Percentiles rank a stretch among this genome's conserved stretches.
phyloP scores from a whole-genome alignment of 78 protist genomes.

The Chrysochromulina parva region DNA sequence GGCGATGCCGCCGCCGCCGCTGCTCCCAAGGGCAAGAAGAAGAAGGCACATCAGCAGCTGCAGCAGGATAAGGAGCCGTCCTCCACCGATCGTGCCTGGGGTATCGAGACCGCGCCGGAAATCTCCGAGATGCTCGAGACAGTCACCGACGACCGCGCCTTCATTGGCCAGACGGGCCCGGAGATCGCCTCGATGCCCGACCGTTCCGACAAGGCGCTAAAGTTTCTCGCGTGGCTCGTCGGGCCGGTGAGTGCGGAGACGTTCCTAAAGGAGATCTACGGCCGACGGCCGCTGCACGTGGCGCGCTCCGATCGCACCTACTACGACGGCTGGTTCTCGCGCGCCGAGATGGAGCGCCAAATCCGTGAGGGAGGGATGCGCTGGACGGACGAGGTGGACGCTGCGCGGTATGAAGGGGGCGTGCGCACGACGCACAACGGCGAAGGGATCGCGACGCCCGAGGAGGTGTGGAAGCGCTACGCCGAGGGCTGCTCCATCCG shows the following conservation, averaged over 20 bases:
- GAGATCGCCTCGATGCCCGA: no score
- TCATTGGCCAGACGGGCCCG: no score
- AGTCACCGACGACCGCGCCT: no score
- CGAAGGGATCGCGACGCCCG: background rate
- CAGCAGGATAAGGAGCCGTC: no score
- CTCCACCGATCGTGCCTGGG: no score
- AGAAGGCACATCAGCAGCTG: no score
- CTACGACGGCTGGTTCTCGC: background rate
- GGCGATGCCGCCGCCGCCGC: no score
- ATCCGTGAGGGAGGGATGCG: background rate
- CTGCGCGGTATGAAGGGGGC: background rate
- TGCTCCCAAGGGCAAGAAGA: no score
- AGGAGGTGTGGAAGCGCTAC: background rate
- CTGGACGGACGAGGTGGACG: background rate
- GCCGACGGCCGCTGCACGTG: background rate
- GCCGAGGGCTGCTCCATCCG: slow-evolving; percentile 70
- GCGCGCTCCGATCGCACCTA: background rate
- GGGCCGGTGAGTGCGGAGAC: background rate
- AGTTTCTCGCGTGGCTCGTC: background rate
- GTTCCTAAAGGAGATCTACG: background rate
- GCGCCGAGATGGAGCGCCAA: background rate
- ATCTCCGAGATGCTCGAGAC: no score
- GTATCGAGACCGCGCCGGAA: no score
- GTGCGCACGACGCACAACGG: background rate
- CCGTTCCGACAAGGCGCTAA: background rate